A percentile compares a stretch with the other conserved stretches of the same genome.
Evolutionary conservation across 805 yeast genomes (phyloP).

Genomic region (Yamadazyma kitorensis): DNA sequence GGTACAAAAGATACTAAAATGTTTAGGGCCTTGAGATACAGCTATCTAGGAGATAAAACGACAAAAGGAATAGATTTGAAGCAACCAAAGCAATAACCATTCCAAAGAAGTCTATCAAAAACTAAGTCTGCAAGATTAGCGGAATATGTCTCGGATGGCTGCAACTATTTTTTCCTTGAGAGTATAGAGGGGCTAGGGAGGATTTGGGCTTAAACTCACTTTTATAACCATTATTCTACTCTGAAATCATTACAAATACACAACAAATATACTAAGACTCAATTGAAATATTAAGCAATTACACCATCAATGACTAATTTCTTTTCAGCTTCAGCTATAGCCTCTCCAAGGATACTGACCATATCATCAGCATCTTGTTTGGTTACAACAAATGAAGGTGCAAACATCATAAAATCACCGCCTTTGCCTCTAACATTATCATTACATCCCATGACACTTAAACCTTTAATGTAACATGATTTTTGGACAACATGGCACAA

Average conservation of each 20-base stretch:
- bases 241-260: background rate
- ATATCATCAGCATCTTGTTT: constrained; percentile 35
- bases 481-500: constrained; percentile 36
- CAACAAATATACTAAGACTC: constrained; percentile 54
- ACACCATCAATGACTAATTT: constrained; percentile 14
- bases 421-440: constrained; percentile 28
- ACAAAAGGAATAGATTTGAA: too few species aligned
- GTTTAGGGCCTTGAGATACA: too few species aligned
- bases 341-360: constrained; percentile 33
- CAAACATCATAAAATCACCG: constrained; percentile 47
- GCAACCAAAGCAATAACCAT: too few species aligned
- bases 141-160: too few species aligned
- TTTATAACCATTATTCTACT: too few species aligned
- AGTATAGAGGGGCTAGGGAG: too few species aligned
- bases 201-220: too few species aligned
- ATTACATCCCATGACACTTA: constrained; percentile 45
- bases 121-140: too few species aligned
- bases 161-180: too few species aligned
- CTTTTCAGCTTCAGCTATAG: constrained; percentile 38
- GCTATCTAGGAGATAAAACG: too few species aligned
- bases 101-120: too few species aligned
- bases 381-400: constrained; percentile 43
- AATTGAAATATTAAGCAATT: constrained; percentile 40
- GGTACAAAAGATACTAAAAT: too few species aligned
- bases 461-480: constrained; percentile 42